Evolutionary conservation across 768 basidiomycete species (phyloP).

Genomic region (Tremella yokohamensis): DNA sequence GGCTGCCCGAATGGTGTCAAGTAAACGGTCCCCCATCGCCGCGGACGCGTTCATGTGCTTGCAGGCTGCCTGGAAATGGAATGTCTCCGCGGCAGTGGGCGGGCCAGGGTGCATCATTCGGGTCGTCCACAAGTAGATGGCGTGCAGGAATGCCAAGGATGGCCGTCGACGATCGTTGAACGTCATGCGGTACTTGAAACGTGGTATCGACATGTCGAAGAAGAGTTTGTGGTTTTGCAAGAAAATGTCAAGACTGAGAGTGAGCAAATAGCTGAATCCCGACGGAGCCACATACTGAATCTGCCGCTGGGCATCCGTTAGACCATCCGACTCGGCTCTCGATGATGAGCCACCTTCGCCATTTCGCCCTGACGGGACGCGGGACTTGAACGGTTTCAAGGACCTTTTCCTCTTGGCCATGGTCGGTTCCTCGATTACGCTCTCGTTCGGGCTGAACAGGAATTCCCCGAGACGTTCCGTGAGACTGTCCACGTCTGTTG

Average conservation of each 20-base stretch:
- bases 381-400: conserved; percentile 9
- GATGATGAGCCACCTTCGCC: conserved; percentile 9
- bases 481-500: conserved; percentile 25
- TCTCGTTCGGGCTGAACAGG: conserved; percentile 24
- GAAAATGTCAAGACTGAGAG: conserved; percentile 30
- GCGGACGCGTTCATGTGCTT: conserved; percentile 27
- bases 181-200: conserved; percentile 37
- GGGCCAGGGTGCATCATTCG: conserved; percentile 21
- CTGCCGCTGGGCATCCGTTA: conserved; percentile 29
- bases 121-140: conserved; percentile 45
- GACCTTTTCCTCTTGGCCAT: conserved; percentile 11
- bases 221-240: conserved; percentile 35
- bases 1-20: conserved; percentile 37
- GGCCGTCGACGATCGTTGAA: conserved; percentile 36
- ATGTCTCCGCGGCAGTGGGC: conserved; percentile 18
- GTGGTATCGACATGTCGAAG: conserved; percentile 43
- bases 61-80: conserved; percentile 27
- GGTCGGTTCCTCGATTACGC: background rate
- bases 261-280: background rate
- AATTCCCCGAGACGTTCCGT: conserved; percentile 41
- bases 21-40: conserved; percentile 31
- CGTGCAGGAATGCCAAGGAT: conserved; percentile 33
- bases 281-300: conserved; percentile 24
- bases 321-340: conserved; percentile 28
- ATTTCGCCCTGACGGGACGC: conserved; percentile 2